Evolutionary conservation across 306 rosid genomes (phyloP).

Genomic region (Elaeagnus macrophylla): DNA sequence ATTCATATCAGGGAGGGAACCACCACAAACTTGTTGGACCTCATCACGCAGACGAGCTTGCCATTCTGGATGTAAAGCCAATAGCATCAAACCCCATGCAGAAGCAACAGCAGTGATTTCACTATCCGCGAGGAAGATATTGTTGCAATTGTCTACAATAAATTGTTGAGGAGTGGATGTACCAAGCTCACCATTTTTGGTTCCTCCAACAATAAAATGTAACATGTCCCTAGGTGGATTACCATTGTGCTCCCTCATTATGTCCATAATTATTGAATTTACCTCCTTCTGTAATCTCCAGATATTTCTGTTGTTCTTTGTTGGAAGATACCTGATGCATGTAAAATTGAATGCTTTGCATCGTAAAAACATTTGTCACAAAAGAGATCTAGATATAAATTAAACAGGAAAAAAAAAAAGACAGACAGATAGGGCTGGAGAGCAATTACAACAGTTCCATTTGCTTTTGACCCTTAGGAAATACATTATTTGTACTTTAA

Average conservation of each 20-base stretch:
- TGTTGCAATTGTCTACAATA: not conserved
- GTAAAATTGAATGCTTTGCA: too few species aligned
- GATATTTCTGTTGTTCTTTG: not conserved
- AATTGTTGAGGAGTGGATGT: not conserved
- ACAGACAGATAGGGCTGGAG: too few species aligned
- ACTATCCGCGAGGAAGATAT: not conserved
- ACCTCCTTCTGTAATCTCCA: not conserved
- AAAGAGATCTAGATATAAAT: too few species aligned
- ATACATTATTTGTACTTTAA: too few species aligned
- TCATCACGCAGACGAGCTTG: not conserved
- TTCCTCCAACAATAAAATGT: not conserved
- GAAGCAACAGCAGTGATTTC: not conserved
- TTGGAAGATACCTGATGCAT: not conserved
- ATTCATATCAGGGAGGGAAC: not conserved
- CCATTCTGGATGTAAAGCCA: not conserved
- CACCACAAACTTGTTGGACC: not conserved
- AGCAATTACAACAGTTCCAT: too few species aligned
- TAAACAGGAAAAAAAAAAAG: too few species aligned
- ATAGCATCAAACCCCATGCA: not conserved
- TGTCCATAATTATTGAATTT: not conserved
- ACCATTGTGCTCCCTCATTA: not conserved
- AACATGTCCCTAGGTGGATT: not conserved
- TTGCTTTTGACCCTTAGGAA: too few species aligned
- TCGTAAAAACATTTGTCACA: too few species aligned
- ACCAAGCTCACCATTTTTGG: not conserved